A percentile compares a stretch with the other conserved stretches of the same genome.
phyloP scores from a whole-genome alignment of 495 filamentous ascomycete genomes.

The Aspergillus haitiensis region DNA sequence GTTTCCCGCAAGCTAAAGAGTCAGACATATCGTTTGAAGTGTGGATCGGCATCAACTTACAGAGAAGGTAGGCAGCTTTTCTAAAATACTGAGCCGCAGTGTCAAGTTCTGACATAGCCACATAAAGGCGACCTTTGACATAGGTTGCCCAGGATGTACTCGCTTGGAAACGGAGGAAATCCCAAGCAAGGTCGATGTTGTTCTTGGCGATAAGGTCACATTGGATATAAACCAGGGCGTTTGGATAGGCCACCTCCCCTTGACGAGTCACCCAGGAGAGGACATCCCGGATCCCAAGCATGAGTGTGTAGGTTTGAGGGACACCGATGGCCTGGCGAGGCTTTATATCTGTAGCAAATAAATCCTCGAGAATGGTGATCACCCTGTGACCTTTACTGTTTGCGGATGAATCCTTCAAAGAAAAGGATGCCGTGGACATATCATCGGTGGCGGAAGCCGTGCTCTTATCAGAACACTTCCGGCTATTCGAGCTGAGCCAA shows the following conservation, averaged over 20 bases:
- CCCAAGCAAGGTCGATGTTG: conserved; percentile 69
- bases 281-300: conserved; percentile 50
- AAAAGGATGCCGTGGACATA: conserved; percentile 24
- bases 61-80: conserved; percentile 77
- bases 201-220: conserved; percentile 68
- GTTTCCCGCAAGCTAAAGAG: conserved; percentile 43
- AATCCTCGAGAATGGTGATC: conserved; percentile 49
- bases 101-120: conserved; percentile 69
- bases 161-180: conserved; percentile 70
- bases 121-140: conserved; percentile 76
- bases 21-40: conserved; percentile 8
- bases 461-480: conserved; percentile 32
- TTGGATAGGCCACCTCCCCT: conserved; percentile 44
- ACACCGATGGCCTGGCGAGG: conserved; percentile 43
- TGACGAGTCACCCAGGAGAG: conserved; percentile 50
- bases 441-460: conserved; percentile 20
- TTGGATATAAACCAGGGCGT: conserved; percentile 59
- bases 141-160: conserved; percentile 75
- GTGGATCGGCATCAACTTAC: conserved; percentile 50
- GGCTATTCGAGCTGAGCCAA: conserved; percentile 71
- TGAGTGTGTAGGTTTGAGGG: conserved; percentile 50
- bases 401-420: conserved; percentile 31
- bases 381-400: conserved; percentile 30
- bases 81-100: conserved; percentile 76
- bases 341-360: conserved; percentile 50